Percentiles rank a stretch among this genome's conserved stretches.
These are phyloP conservation scores for Chalciporus sphaerocephalus DNA, from an alignment of 768 basidiomycete genomes.

Conservation along the genomic window DNA sequence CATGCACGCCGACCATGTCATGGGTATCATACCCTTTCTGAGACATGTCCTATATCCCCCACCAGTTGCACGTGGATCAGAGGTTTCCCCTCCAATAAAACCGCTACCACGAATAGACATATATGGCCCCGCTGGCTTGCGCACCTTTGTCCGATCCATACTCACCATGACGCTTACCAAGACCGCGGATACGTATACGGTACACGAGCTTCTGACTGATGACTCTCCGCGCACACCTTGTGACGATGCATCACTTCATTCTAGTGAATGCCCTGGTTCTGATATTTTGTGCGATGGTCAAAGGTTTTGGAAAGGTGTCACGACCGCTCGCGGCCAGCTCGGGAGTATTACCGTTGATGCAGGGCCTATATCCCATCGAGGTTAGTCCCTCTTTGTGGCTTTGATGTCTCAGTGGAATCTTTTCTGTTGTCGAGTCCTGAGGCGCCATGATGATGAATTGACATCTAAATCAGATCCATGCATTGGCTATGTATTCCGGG, in stretches of 20 bases:
- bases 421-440: background rate
- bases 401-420: background rate
- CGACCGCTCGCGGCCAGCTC: slow-evolving; percentile 34
- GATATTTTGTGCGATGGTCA: slow-evolving; percentile 53
- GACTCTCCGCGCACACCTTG: slow-evolving; percentile 55
- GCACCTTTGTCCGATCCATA: slow-evolving; percentile 66
- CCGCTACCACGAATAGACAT: slow-evolving; percentile 55
- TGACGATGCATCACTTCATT: slow-evolving; percentile 45
- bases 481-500: slow-evolving; percentile 72
- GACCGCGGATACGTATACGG: slow-evolving; percentile 60
- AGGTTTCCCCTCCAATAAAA: slow-evolving; percentile 10
- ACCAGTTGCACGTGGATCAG: slow-evolving; percentile 14
- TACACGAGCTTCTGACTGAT: slow-evolving; percentile 69
- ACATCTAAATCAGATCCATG: slow-evolving; percentile 57
- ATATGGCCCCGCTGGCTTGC: slow-evolving; percentile 77
- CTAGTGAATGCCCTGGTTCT: slow-evolving; percentile 58
- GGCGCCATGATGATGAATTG: background rate
- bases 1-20: slow-evolving; percentile 77
- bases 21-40: slow-evolving; percentile 68
- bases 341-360: slow-evolving; percentile 60
- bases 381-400: slow-evolving; percentile 35
- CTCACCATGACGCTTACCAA: slow-evolving; percentile 63
- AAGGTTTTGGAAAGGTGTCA: slow-evolving; percentile 65
- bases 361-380: slow-evolving; percentile 72
- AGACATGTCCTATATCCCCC: slow-evolving; percentile 54